Conservation (phyloP, 2,329 filamentous ascomycete genomes). For the Dothidotthia symphoricarpi region DNA sequence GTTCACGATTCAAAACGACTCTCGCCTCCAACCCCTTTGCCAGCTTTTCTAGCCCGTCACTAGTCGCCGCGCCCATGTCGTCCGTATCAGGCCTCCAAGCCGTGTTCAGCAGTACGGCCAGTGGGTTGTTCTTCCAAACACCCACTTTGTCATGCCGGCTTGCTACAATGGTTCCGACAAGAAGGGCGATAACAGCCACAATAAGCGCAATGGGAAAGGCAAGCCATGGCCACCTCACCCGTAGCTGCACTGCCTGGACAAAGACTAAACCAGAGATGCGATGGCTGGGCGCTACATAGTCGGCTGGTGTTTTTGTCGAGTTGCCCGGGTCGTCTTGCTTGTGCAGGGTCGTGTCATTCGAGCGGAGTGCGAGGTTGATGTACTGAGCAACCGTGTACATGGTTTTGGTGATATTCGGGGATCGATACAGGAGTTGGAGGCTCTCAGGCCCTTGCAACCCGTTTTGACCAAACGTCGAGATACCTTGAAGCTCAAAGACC, state of each 20-base stretch:
- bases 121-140: neutral
- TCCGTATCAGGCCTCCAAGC: neutral
- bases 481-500: too few species aligned
- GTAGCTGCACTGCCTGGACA: neutral
- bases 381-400: neutral
- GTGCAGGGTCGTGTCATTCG: neutral
- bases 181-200: neutral
- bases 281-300: neutral
- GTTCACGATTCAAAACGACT: neutral
- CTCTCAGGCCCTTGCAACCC: neutral
- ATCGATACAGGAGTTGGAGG: neutral
- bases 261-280: neutral
- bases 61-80: neutral
- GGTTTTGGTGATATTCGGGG: neutral
- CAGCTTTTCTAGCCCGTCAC: neutral
- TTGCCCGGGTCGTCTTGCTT: neutral
- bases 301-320: neutral
- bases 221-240: neutral
- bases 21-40: conserved; percentile 1
- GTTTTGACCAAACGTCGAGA: neutral
- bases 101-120: neutral
- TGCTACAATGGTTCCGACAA: neutral
- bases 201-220: neutral
- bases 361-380: neutral
- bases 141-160: neutral